Percentiles rank a stretch among this genome's conserved stretches.
These are phyloP conservation scores for Cyamopsis tetragonoloba DNA, from an alignment of 306 rosid species.

Conservation along the genomic window DNA sequence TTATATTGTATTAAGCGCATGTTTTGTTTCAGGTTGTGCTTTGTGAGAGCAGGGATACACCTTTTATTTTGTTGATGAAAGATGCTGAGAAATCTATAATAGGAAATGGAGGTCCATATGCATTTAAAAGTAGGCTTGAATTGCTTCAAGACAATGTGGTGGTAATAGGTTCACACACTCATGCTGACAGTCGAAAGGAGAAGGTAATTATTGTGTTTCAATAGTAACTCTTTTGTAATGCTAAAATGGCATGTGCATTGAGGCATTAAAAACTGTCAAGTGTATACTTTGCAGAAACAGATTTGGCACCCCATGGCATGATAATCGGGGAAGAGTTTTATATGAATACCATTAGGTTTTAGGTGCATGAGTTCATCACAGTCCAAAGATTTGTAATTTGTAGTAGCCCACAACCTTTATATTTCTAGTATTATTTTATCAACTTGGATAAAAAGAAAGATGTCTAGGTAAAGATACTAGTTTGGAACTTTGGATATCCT, in stretches of 20 bases:
- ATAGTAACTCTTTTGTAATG: slow-evolving; percentile 11
- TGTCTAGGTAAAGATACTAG: slow-evolving; percentile 18
- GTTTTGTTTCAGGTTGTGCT: slow-evolving; percentile 55
- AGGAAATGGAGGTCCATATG: slow-evolving; percentile 74
- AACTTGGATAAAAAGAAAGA: slow-evolving; percentile 5
- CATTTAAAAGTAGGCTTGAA: slow-evolving; percentile 79
- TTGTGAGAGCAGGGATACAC: slow-evolving; percentile 74
- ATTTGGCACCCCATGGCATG: slow-evolving; percentile 9
- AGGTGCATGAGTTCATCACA: slow-evolving; percentile 10
- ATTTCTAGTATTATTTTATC: slow-evolving; percentile 18
- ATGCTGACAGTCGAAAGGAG: slow-evolving; percentile 88
- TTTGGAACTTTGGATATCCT: not conserved
- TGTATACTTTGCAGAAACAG: not conserved
- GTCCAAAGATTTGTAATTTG: not conserved
- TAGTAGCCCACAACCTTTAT: not conserved
- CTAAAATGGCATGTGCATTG: not conserved
- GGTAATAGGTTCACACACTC: slow-evolving; percentile 87
- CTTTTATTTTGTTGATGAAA: slow-evolving; percentile 96
- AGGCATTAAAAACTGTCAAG: not conserved
- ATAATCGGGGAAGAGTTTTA: not conserved
- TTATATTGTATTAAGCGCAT: not conserved
- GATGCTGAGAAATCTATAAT: slow-evolving; percentile 98
- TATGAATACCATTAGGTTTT: not conserved
- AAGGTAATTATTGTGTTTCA: slow-evolving; percentile 55
- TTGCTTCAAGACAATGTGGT: slow-evolving; percentile 92